A percentile compares a stretch with the other conserved stretches of the same genome.
phyloP scores from a whole-genome alignment of 441 rosid species.

The Pelargonium fulgidum region DNA sequence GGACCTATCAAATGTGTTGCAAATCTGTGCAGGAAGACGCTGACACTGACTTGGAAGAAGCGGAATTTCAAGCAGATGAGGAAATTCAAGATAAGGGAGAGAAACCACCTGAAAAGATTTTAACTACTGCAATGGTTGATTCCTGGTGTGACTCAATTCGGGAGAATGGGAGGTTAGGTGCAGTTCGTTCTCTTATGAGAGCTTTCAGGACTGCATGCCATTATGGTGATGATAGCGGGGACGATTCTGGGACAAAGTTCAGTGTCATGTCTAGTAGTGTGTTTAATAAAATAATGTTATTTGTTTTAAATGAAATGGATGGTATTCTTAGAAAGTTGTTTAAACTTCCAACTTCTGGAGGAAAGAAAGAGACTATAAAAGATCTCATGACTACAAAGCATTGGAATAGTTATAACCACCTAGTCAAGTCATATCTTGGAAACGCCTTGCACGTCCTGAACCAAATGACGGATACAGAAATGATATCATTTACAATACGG shows the following conservation, averaged over 20 bases:
- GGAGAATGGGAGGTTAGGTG: constrained; percentile 54
- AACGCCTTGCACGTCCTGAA: constrained; percentile 81
- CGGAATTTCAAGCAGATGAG: constrained; percentile 28
- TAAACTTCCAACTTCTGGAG: constrained; percentile 65
- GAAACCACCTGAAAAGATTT: constrained; percentile 41
- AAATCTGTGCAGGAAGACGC: constrained; percentile 44
- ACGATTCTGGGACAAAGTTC: constrained; percentile 47
- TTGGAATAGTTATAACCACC: constrained; percentile 78
- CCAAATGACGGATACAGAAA: constrained; percentile 87
- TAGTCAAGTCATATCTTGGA: constrained; percentile 86
- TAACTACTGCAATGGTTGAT: constrained; percentile 68
- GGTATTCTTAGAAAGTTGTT: constrained; percentile 66
- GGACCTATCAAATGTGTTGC: constrained; percentile 2
- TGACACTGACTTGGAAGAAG: constrained; percentile 29
- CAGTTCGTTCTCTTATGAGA: constrained; percentile 63
- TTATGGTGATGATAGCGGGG: constrained; percentile 81
- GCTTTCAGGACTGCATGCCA: constrained; percentile 92
- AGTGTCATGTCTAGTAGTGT: constrained; percentile 70
- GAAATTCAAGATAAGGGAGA: constrained; percentile 25
- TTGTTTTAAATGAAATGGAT: constrained; percentile 73
- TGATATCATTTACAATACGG: constrained; percentile 77
- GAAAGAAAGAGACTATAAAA: constrained; percentile 64
- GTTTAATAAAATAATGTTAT: constrained; percentile 78
- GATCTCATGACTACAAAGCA: constrained; percentile 55
- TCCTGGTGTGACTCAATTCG: constrained; percentile 59